A percentile compares a stretch with the other conserved stretches of the same genome.
Evolutionary conservation across 768 basidiomycete genomes (phyloP).

Genomic region (Harrya chromipes): DNA sequence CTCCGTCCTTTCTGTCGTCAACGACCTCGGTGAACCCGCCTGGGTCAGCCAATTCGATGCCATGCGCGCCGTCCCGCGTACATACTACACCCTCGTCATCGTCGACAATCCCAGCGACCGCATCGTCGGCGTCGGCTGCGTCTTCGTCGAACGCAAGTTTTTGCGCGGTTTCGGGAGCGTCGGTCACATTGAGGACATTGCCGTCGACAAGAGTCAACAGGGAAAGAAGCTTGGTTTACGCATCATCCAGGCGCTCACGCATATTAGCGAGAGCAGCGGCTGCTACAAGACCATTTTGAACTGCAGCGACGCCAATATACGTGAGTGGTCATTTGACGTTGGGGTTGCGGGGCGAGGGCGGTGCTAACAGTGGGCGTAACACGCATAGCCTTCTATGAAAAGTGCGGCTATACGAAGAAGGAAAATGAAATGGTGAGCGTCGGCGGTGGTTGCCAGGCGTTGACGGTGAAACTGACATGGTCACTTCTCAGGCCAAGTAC

Average conservation of each 20-base stretch:
- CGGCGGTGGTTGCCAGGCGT: background rate
- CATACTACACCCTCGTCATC: conserved; percentile 87
- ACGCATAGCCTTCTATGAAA: conserved; percentile 86
- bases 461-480: conserved; percentile 8
- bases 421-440: conserved; percentile 85
- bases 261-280: conserved; percentile 74
- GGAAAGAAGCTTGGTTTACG: conserved; percentile 89
- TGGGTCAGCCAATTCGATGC: conserved; percentile 71
- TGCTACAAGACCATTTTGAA: conserved; percentile 98
- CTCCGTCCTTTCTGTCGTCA: conserved; percentile 62
- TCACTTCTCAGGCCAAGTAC: conserved; percentile 51
- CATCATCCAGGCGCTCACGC: conserved; percentile 82
- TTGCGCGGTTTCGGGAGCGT: conserved; percentile 78
- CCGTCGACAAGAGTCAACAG: conserved; percentile 83
- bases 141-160: conserved; percentile 96
- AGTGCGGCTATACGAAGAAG: conserved; percentile 90
- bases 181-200: conserved; percentile 98
- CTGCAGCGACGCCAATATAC: conserved; percentile 86
- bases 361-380: conserved; percentile 8
- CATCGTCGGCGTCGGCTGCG: conserved; percentile 79
- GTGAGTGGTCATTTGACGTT: conserved; percentile 48
- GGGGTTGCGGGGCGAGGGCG: conserved; percentile 1
- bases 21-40: conserved; percentile 60
- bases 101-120: conserved; percentile 68
- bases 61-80: conserved; percentile 50